Conservation (phyloP, 805 yeast genomes). For the Wickerhamiella kurtzmanii region DNA sequence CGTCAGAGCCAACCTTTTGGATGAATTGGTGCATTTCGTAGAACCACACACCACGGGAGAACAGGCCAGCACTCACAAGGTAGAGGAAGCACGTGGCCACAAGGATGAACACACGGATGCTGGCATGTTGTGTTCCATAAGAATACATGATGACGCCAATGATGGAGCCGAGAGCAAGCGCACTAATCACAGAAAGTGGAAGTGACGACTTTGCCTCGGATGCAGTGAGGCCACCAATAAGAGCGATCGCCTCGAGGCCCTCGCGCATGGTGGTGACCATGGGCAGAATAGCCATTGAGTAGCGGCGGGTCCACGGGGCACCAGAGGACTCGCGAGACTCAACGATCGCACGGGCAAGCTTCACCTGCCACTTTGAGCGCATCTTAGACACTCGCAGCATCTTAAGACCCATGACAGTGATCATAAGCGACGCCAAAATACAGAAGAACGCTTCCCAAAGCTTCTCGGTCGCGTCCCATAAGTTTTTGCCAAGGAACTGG, state of each 20-base stretch:
- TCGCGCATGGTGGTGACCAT: conserved; percentile 78
- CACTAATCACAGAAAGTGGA: conserved; percentile 49
- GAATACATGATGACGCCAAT: conserved; percentile 58
- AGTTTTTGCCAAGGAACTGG: conserved; percentile 64
- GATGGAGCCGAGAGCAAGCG: conserved; percentile 42
- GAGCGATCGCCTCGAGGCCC: conserved; percentile 84
- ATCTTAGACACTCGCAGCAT: conserved; percentile 67
- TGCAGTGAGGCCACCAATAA: conserved; percentile 78
- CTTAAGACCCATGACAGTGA: conserved; percentile 77
- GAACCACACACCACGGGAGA: conserved; percentile 84
- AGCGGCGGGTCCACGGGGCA: conserved; percentile 29
- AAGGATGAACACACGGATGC: conserved; percentile 61
- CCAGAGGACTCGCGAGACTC: conserved; percentile 21
- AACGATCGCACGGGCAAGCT: conserved; percentile 30
- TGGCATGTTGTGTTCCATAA: conserved; percentile 59
- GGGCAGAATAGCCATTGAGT: conserved; percentile 66
- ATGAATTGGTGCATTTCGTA: conserved; percentile 69
- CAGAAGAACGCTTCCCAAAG: conserved; percentile 82
- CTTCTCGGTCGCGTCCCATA: conserved; percentile 80
- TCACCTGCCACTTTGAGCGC: conserved; percentile 68
- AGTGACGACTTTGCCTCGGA: conserved; percentile 53
- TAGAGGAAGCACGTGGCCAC: conserved; percentile 69
- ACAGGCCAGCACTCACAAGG: conserved; percentile 72
- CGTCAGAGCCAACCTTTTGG: conserved; percentile 67
- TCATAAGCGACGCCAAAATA: conserved; percentile 60